phyloP scores from a whole-genome alignment of 257 asterid species.

The Penstemon davidsonii region DNA sequence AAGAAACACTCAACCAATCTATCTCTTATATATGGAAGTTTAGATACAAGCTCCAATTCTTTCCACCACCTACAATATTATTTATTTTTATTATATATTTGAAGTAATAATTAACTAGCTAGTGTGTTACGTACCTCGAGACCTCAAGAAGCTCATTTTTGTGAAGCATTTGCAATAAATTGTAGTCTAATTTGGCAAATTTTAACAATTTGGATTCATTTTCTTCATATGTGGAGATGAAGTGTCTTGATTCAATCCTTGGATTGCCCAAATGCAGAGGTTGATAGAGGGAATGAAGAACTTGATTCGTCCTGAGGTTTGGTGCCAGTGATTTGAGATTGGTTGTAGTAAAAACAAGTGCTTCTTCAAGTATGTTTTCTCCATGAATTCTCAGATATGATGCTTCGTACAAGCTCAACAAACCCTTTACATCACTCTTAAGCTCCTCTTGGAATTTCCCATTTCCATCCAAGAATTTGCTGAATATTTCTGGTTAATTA shows the following conservation, averaged over 20 bases:
- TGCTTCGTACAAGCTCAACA: constrained; percentile 20
- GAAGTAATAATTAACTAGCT: too few relatives aligned
- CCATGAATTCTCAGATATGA: constrained; percentile 18
- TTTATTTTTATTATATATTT: too few relatives aligned
- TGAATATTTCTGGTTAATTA: constrained; percentile 14
- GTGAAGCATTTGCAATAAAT: constrained; percentile 24
- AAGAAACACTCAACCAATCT: constrained; percentile 28
- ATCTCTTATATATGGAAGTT: constrained; percentile 29
- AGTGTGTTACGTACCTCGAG: constrained; percentile 17
- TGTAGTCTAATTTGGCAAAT: constrained; percentile 35
- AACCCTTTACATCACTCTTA: constrained; percentile 13
- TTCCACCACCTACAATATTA: constrained; percentile 28
- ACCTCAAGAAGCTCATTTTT: constrained; percentile 27
- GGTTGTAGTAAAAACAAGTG: constrained; percentile 20
- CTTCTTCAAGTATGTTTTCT: constrained; percentile 28
- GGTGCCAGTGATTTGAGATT: constrained; percentile 18
- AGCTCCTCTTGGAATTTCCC: constrained; percentile 16
- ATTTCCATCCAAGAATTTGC: constrained; percentile 4
- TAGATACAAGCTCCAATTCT: constrained; percentile 19
- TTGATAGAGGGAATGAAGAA: constrained; percentile 31
- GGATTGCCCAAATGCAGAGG: constrained; percentile 24
- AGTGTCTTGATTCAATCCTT: constrained; percentile 19
- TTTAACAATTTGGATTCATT: constrained; percentile 21
- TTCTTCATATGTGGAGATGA: constrained; percentile 28
- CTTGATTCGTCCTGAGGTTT: too few relatives aligned